These are phyloP conservation scores for Pyropia yezoensis DNA, from an alignment of 23 red algal species.

Conservation along the genomic window DNA sequence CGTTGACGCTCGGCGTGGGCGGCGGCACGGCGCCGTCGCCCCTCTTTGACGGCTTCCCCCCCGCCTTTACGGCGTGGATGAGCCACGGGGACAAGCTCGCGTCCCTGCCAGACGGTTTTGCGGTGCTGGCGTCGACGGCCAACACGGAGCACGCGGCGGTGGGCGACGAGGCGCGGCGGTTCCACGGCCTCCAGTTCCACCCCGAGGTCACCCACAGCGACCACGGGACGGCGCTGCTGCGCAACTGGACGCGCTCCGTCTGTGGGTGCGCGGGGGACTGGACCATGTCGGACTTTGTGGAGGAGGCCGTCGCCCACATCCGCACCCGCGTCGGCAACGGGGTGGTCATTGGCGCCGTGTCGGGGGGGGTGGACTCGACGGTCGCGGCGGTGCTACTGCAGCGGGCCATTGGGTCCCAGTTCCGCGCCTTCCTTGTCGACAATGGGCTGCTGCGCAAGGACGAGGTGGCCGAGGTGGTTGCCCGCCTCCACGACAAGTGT, in stretches of 20 bases:
- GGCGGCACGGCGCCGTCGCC: not conserved
- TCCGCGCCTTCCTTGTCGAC: slow-evolving; percentile 90
- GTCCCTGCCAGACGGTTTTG: slow-evolving; percentile 47
- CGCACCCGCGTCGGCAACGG: slow-evolving; percentile 48
- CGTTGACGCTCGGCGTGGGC: slow-evolving; percentile 11
- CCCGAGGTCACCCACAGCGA: slow-evolving; percentile 89
- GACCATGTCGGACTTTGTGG: slow-evolving; percentile 74
- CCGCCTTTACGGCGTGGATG: slow-evolving; percentile 78
- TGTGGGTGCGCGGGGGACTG: slow-evolving; percentile 86
- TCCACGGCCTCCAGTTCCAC: slow-evolving; percentile 94
- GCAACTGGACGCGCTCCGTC: slow-evolving; percentile 50
- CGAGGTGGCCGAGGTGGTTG: slow-evolving; percentile 64
- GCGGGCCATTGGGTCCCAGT: slow-evolving; percentile 74
- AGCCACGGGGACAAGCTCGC: slow-evolving; percentile 85
- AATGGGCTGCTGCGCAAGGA: slow-evolving; percentile 88
- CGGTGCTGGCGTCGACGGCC: slow-evolving; percentile 44
- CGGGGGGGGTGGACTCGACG: slow-evolving; percentile 95
- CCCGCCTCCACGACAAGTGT: slow-evolving; percentile 44
- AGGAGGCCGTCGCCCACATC: slow-evolving; percentile 45
- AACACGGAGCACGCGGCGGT: slow-evolving; percentile 75
- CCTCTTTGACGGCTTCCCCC: slow-evolving; percentile 48
- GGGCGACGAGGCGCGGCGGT: slow-evolving; percentile 14
- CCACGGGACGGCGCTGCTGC: slow-evolving; percentile 64
- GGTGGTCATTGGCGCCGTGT: slow-evolving; percentile 87
- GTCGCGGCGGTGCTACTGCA: slow-evolving; percentile 85